Conservation (phyloP, 2,329 filamentous ascomycete genomes). For the Botrytis medusae region DNA sequence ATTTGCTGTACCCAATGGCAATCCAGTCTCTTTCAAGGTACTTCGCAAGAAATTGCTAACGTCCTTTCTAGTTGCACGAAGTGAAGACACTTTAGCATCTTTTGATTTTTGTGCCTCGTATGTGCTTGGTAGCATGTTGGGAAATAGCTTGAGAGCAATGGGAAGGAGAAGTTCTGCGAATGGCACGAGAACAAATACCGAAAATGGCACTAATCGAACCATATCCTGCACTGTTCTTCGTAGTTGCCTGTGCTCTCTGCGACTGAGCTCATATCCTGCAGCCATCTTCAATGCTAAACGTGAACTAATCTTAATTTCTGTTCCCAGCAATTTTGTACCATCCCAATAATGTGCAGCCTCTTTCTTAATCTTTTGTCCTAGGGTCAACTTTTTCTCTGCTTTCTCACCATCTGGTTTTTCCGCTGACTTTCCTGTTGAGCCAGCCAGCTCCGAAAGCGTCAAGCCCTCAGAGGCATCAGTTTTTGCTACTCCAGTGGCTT, state of each 20-base stretch:
- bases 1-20: constrained; percentile 80
- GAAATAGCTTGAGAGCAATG: constrained; percentile 89
- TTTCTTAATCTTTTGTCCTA: constrained; percentile 93
- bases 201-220: constrained; percentile 89
- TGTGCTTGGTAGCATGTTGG: constrained; percentile 94
- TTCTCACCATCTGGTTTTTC: constrained; percentile 65
- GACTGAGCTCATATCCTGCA: constrained; percentile 91
- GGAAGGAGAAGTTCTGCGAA: constrained; percentile 93
- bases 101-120: constrained; percentile 91
- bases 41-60: constrained; percentile 87
- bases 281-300: constrained; percentile 95
- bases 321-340: constrained; percentile 89
- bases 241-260: constrained; percentile 89
- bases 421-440: constrained; percentile 60
- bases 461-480: constrained; percentile 37
- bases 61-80: constrained; percentile 87
- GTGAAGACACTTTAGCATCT: constrained; percentile 78
- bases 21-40: constrained; percentile 88
- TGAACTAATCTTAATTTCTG: constrained; percentile 90
- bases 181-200: constrained; percentile 93
- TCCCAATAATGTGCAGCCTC: constrained; percentile 97
- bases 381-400: constrained; percentile 80
- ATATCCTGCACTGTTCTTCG: constrained; percentile 92
- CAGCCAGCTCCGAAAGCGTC: constrained; percentile 59
- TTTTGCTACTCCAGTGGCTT: constrained; percentile 38